Evolutionary conservation across 495 filamentous ascomycete species (phyloP).

Genomic region (Opeltia flavorubescens): DNA sequence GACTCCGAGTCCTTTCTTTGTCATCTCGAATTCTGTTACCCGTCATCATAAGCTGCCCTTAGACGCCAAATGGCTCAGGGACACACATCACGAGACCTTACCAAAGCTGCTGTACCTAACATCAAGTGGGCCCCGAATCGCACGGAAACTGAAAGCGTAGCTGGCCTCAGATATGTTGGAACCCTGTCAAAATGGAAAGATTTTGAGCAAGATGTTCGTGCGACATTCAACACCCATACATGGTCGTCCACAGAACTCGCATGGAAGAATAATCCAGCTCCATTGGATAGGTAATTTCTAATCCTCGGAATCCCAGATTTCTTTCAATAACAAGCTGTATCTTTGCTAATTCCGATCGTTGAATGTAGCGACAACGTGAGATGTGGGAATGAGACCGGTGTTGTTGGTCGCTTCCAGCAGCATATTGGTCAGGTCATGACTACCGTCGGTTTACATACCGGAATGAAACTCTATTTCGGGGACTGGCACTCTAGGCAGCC

Average conservation of each 20-base stretch:
- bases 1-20: too few species aligned
- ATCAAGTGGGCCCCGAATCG: too few species aligned
- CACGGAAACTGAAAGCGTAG: not conserved
- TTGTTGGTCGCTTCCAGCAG: slow-evolving; percentile 3
- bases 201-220: not conserved
- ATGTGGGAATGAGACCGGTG: slow-evolving; percentile 1
- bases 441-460: not conserved
- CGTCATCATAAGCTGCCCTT: too few species aligned
- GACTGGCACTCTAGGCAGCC: not conserved
- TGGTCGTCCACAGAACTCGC: not conserved
- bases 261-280: not conserved
- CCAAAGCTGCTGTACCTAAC: too few species aligned
- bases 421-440: slow-evolving; percentile 7
- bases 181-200: not conserved
- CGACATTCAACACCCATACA: not conserved
- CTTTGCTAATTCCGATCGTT: too few species aligned
- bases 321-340: not conserved
- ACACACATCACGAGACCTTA: too few species aligned
- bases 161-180: not conserved
- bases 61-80: too few species aligned
- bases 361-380: not conserved
- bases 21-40: too few species aligned
- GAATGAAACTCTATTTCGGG: not conserved
- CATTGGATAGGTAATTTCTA: not conserved
- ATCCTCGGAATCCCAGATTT: not conserved